phyloP scores from a whole-genome alignment of 257 asterid species.

The Anisodus acutangulus region DNA sequence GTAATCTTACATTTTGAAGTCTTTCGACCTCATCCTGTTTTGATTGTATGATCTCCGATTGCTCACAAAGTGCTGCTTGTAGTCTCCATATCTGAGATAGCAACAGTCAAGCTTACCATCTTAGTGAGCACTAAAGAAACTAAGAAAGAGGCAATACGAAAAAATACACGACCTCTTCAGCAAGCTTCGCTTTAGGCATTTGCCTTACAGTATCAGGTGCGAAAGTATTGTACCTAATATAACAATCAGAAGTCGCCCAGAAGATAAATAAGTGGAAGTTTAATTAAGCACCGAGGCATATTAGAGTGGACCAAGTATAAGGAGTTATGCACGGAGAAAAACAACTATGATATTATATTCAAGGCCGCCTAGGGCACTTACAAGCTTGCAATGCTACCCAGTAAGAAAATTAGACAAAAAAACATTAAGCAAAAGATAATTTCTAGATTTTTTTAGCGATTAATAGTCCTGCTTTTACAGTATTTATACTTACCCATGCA shows the following conservation, averaged over 20 bases:
- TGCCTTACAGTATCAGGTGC: constrained; percentile 82
- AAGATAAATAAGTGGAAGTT: neutral
- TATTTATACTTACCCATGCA: neutral
- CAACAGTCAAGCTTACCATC: constrained; percentile 10
- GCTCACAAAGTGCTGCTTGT: constrained; percentile 73
- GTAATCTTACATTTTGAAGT: constrained; percentile 67
- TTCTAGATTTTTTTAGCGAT: neutral
- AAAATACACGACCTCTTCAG: constrained; percentile 66
- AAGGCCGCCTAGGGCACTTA: neutral
- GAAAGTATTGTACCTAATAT: constrained; percentile 76
- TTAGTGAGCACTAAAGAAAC: neutral
- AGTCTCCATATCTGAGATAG: constrained; percentile 76
- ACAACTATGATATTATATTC: neutral
- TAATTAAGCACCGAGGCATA: neutral
- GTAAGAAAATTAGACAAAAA: neutral
- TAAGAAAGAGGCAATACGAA: neutral
- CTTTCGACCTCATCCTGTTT: constrained; percentile 90
- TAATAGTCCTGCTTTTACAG: neutral
- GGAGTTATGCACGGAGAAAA: neutral
- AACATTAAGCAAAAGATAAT: neutral
- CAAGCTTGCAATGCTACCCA: neutral
- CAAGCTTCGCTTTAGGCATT: constrained; percentile 86
- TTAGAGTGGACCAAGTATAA: neutral
- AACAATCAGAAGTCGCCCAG: neutral
- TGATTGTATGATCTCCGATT: constrained; percentile 72